A percentile compares a stretch with the other conserved stretches of the same genome.
phyloP scores from a whole-genome alignment of 2,329 filamentous ascomycete genomes.

The Ophiognomonia clavigignenti-juglandacearum region DNA sequence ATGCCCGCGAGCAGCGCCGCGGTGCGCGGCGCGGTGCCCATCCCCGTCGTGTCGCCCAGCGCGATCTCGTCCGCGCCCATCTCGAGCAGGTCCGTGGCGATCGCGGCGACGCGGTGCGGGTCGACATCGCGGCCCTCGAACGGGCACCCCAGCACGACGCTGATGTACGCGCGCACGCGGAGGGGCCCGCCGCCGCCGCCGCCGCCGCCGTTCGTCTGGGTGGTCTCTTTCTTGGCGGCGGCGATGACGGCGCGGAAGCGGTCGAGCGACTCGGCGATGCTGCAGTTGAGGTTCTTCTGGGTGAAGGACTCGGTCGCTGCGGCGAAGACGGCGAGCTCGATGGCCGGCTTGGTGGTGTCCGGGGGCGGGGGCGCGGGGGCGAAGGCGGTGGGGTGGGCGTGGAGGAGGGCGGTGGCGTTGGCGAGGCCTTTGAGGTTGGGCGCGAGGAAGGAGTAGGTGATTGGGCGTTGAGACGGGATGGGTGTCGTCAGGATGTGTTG shows the following conservation, averaged over 20 bases:
- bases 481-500: conserved; percentile 59
- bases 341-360: conserved; percentile 36
- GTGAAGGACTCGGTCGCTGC: conserved; percentile 79
- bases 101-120: conserved; percentile 58
- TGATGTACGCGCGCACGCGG: conserved; percentile 74
- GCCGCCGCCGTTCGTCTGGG: too few species aligned
- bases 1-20: conserved; percentile 60
- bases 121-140: conserved; percentile 64
- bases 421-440: conserved; percentile 71
- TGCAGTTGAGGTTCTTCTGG: conserved; percentile 77
- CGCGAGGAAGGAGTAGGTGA: conserved; percentile 76
- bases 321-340: conserved; percentile 78
- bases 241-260: conserved; percentile 67
- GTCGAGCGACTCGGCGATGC: conserved; percentile 66
- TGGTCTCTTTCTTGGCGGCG: conserved; percentile 58
- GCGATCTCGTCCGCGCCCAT: conserved; percentile 90
- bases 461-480: conserved; percentile 46
- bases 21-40: conserved; percentile 75
- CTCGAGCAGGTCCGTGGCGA: conserved; percentile 67
- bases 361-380: conserved; percentile 37
- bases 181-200: too few species aligned
- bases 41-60: conserved; percentile 84
- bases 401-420: conserved; percentile 52
- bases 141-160: conserved; percentile 74
- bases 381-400: conserved; percentile 43